Evolutionary conservation across 2,329 filamentous ascomycete species (phyloP).

Genomic region (Chalara sp.): DNA sequence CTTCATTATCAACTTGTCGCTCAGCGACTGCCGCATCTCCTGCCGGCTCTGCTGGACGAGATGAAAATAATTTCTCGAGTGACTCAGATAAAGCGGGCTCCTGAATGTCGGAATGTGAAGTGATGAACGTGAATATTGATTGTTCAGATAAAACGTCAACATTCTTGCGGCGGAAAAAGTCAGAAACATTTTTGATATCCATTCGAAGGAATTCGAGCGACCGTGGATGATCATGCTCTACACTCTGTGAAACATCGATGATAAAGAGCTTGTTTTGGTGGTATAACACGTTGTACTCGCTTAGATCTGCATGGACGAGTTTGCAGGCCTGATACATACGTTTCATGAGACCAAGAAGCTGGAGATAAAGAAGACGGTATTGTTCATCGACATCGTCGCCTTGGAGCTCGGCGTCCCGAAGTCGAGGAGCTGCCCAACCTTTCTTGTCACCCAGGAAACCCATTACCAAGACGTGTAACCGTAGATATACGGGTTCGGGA

Average conservation of each 20-base stretch:
- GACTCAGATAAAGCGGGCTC: constrained; percentile 52
- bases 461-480: constrained; percentile 95
- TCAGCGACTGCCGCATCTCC: constrained; percentile 46
- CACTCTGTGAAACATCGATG: constrained; percentile 95
- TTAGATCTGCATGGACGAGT: constrained; percentile 91
- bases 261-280: constrained; percentile 77
- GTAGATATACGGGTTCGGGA: constrained; percentile 81
- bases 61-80: constrained; percentile 61
- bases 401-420: constrained; percentile 76
- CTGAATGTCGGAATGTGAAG: constrained; percentile 50
- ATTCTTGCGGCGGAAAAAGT: constrained; percentile 84
- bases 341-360: constrained; percentile 83
- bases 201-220: constrained; percentile 91
- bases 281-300: constrained; percentile 97
- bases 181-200: constrained; percentile 95
- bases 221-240: constrained; percentile 92
- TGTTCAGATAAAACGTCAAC: constrained; percentile 77
- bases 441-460: constrained; percentile 81
- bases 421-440: constrained; percentile 79
- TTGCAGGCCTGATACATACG: constrained; percentile 87
- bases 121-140: constrained; percentile 79
- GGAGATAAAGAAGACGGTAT: constrained; percentile 74
- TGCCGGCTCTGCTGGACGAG: constrained; percentile 47
- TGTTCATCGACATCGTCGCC: constrained; percentile 61
- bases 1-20: constrained; percentile 76